Conservation (phyloP, 495 filamentous ascomycete genomes). For the Entonaema liquescens region DNA sequence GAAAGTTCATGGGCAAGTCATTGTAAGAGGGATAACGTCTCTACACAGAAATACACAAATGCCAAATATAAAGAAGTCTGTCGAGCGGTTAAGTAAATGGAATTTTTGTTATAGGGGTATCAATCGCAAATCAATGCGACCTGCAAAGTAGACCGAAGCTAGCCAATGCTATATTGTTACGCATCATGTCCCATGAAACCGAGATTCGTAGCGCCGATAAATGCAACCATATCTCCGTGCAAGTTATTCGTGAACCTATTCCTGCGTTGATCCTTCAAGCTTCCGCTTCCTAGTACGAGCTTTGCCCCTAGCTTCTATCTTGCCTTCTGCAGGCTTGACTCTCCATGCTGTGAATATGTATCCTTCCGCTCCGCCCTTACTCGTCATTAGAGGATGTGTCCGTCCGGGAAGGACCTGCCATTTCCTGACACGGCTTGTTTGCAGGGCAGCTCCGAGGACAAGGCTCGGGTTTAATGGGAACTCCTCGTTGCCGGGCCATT, state of each 20-base stretch:
- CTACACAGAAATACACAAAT: conserved; percentile 15
- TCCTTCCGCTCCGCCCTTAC: conserved; percentile 85
- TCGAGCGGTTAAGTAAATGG: not conserved
- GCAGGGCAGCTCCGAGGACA: conserved; percentile 79
- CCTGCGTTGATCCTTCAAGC: conserved; percentile 38
- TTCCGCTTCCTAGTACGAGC: conserved; percentile 69
- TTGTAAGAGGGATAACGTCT: conserved; percentile 59
- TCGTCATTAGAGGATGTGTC: conserved; percentile 94
- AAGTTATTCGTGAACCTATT: not conserved
- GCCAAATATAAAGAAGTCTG: conserved; percentile 5
- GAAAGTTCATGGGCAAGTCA: conserved; percentile 98
- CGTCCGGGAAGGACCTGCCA: conserved; percentile 94
- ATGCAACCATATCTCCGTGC: conserved; percentile 18
- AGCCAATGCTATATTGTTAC: conserved; percentile 24
- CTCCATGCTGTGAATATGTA: conserved; percentile 86
- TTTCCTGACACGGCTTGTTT: conserved; percentile 74
- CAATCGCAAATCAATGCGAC: conserved; percentile 20
- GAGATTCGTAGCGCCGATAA: conserved; percentile 18
- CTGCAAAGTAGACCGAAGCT: conserved; percentile 17
- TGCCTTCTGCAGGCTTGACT: conserved; percentile 79
- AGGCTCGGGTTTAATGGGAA: conserved; percentile 87
- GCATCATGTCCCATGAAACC: not conserved
- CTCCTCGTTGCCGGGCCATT: conserved; percentile 67
- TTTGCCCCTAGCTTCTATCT: conserved; percentile 83
- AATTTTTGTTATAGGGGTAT: conserved; percentile 32